phyloP scores from a whole-genome alignment of 2,329 filamentous ascomycete species.

The Botrytis cinerea region DNA sequence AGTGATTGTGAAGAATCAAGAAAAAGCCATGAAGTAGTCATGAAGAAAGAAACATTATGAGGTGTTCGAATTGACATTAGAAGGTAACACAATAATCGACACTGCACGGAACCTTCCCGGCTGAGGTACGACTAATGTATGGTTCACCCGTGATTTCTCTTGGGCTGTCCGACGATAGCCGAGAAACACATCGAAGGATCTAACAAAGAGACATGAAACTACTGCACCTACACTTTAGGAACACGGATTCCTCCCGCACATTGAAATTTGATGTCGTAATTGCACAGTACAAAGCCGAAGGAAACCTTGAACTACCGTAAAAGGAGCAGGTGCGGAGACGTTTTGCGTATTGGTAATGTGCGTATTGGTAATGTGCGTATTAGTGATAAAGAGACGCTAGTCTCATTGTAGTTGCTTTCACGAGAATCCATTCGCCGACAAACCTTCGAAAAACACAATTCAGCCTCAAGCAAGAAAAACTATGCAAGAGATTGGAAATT shows the following conservation, averaged over 20 bases:
- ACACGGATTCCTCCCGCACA: not conserved
- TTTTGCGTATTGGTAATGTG: not conserved
- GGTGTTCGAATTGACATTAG: not conserved
- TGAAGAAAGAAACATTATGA: not conserved
- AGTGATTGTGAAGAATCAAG: not conserved
- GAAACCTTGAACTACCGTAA: not conserved
- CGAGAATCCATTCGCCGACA: not conserved
- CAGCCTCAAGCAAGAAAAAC: not conserved
- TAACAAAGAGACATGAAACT: not conserved
- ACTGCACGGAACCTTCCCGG: not conserved
- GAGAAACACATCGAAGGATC: not conserved
- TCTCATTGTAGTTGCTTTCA: not conserved
- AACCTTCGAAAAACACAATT: not conserved
- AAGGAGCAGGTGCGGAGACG: not conserved
- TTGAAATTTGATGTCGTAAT: not conserved
- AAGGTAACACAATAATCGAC: not conserved
- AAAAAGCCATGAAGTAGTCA: not conserved
- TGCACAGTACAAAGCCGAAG: slow-evolving; percentile 2
- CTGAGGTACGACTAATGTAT: not conserved
- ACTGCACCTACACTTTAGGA: no score
- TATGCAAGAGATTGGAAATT: not conserved
- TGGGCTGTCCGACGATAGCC: slow-evolving; percentile 10
- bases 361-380: not conserved
- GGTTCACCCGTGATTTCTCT: not conserved
- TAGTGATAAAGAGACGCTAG: not conserved